Evolutionary conservation across 2,329 filamentous ascomycete species (phyloP), one percentile per base, ranked within the genome.

Genomic region (Colletotrichum orbiculare): DNA sequence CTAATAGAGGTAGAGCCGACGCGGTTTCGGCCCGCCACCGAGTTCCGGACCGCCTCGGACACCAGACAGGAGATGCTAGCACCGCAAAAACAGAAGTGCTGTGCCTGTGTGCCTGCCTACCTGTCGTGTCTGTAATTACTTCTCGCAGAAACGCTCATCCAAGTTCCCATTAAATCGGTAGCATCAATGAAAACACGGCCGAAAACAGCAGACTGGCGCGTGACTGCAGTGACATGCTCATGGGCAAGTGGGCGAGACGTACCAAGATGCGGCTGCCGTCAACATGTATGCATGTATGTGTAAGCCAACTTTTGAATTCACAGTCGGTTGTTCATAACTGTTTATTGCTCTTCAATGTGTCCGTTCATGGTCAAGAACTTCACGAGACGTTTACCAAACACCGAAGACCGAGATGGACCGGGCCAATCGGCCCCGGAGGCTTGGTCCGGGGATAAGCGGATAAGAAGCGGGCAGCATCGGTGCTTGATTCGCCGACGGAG

Each of bases 371-470:
- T 4, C 4, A 25, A 25, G 25, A 25, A 25, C 25, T 25, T 25
- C 25, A 25, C 25, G 25, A 5, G 25, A 25, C 25, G 25, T 25
- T 4, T 25, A 34, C 8, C 25, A 13, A 48, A 2, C 49, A 13
- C 7, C 47, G 12, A 50, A 15, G 57, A 10, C 61, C 61, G 61
- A 54, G 34, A 56, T 48, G 50, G 62, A 35, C 57, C 50, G 42
- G 43, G 39, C 46, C 41, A 37, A 47, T 54, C 62, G 62, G 58
- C 34, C 46, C 58, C 52, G 62, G 56, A 11, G 17, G 37, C 37
- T 41, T 17, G 50, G 43, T 38, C 62, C 58, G 62, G 62, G 46
- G 58, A 62, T 62, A 65, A 62, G 62, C 61, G 56, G 56, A 55
- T 52, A 38, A 35, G 25, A 25, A 54, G 41, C 41, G 57, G 57